Percentiles rank a stretch among this genome's conserved stretches.
Evolutionary conservation across 1,284 basidiomycete genomes (phyloP).

Genomic region (Trichosporon ovoides): DNA sequence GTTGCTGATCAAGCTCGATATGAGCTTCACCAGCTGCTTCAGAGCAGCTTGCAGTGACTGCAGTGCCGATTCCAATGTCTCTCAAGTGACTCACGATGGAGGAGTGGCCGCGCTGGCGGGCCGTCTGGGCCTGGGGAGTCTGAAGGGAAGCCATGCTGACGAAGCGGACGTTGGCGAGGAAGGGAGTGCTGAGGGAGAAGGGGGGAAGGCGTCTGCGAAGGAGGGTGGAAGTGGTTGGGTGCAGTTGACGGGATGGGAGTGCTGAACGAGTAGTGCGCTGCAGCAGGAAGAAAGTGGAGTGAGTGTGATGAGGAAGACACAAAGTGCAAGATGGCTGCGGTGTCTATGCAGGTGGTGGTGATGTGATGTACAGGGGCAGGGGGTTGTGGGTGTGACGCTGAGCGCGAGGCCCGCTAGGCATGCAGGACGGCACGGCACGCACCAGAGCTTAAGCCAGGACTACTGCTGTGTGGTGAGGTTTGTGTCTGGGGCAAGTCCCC

Average conservation of each 20-base stretch:
- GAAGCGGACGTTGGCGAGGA: neutral
- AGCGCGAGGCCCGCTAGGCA: neutral
- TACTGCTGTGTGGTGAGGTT: too few species aligned
- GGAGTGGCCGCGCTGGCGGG: constrained; percentile 48
- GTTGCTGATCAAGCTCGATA: too few species aligned
- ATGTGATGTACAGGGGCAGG: neutral
- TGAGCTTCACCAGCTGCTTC: too few species aligned
- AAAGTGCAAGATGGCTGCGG: neutral
- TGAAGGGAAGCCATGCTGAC: constrained; percentile 29
- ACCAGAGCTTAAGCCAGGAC: too few species aligned
- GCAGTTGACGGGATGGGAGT: too few species aligned
- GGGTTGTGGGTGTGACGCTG: neutral
- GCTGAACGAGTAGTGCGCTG: neutral
- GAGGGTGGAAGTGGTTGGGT: too few species aligned
- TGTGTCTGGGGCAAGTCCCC: too few species aligned
- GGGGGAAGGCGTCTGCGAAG: neutral
- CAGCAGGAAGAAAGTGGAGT: neutral
- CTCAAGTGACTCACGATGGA: constrained; percentile 47
- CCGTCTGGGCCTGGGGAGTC: constrained; percentile 30
- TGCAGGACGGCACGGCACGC: neutral
- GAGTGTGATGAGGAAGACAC: constrained; percentile 4
- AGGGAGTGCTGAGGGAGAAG: too few species aligned
- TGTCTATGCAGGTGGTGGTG: too few species aligned
- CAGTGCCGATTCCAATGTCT: too few species aligned
- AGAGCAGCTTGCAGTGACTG: neutral